A percentile compares a stretch with the other conserved stretches of the same genome.
These are phyloP conservation scores for Leccinum rimulosum DNA, from an alignment of 768 basidiomycete species.

Conservation along the genomic window DNA sequence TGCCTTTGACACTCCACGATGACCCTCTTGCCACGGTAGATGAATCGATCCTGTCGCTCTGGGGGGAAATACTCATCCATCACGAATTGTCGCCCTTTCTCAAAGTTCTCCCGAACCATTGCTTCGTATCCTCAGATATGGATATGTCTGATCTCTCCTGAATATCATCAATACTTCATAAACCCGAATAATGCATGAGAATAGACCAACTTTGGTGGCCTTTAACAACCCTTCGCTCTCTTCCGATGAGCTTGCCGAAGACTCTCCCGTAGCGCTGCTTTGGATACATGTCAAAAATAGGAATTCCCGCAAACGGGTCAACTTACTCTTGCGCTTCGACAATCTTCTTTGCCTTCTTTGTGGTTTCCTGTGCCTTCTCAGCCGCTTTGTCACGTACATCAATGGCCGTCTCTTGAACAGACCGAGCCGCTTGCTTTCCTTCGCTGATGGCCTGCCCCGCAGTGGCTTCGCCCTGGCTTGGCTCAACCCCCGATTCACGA, in stretches of 20 bases:
- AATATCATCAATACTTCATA: not conserved
- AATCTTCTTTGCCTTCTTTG: not conserved
- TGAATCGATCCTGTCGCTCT: slow-evolving; percentile 88
- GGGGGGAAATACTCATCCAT: slow-evolving; percentile 85
- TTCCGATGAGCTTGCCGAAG: slow-evolving; percentile 13
- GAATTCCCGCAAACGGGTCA: too few species aligned
- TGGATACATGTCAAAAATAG: not conserved
- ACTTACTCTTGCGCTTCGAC: slow-evolving; percentile 18
- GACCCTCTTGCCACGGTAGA: slow-evolving; percentile 91
- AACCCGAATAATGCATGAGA: not conserved
- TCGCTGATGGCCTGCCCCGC: slow-evolving; percentile 24
- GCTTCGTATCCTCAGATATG: slow-evolving; percentile 67
- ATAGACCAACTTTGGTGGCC: slow-evolving; percentile 28
- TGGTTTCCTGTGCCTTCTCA: slow-evolving; percentile 11
- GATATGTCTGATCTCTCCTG: slow-evolving; percentile 40
- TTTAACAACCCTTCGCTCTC: slow-evolving; percentile 27
- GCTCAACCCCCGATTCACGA: slow-evolving; percentile 34
- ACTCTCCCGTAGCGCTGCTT: slow-evolving; percentile 27
- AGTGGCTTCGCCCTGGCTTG: slow-evolving; percentile 32
- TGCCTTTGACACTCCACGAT: slow-evolving; percentile 93
- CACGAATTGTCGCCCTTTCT: slow-evolving; percentile 66
- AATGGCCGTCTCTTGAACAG: slow-evolving; percentile 7
- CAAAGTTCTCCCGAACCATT: slow-evolving; percentile 50
- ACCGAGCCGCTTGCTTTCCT: slow-evolving; percentile 14
- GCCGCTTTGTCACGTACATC: slow-evolving; percentile 6